Evolutionary conservation across 805 yeast genomes (phyloP).

Genomic region (Candida ipomoeae): DNA sequence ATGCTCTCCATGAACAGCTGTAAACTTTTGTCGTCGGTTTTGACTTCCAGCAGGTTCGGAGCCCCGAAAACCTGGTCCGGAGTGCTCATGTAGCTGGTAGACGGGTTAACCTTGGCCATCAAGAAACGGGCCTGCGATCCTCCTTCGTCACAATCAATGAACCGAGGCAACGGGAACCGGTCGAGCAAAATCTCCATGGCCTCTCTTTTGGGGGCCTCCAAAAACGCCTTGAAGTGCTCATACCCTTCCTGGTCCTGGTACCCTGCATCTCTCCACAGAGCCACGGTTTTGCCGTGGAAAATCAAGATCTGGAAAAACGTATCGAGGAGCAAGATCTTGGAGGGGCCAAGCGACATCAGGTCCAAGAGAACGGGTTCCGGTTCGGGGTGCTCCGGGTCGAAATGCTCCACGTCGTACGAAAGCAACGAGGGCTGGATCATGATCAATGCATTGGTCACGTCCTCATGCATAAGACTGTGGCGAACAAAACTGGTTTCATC

Average conservation of each 20-base stretch:
- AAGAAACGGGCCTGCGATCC: conserved; percentile 73
- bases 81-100: conserved; percentile 48
- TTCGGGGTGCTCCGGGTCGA: conserved; percentile 37
- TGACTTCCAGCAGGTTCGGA: conserved; percentile 30
- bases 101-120: conserved; percentile 66
- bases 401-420: conserved; percentile 47
- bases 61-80: conserved; percentile 26
- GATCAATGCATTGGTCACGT: conserved; percentile 53
- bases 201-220: conserved; percentile 59
- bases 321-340: conserved; percentile 55
- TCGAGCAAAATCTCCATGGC: conserved; percentile 63
- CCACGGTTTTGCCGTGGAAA: conserved; percentile 61
- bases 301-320: conserved; percentile 68
- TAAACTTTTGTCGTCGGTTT: conserved; percentile 59
- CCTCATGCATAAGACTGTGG: conserved; percentile 60
- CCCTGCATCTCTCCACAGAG: conserved; percentile 62
- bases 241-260: conserved; percentile 62
- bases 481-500: conserved; percentile 67
- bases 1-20: conserved; percentile 56
- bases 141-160: conserved; percentile 70
- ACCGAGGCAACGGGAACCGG: conserved; percentile 68
- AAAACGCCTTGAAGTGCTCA: conserved; percentile 53
- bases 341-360: conserved; percentile 56
- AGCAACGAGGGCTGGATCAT: conserved; percentile 71
- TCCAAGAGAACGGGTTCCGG: conserved; percentile 64